Conservation (phyloP, 2,329 filamentous ascomycete genomes). For the Xylaria sp. region DNA sequence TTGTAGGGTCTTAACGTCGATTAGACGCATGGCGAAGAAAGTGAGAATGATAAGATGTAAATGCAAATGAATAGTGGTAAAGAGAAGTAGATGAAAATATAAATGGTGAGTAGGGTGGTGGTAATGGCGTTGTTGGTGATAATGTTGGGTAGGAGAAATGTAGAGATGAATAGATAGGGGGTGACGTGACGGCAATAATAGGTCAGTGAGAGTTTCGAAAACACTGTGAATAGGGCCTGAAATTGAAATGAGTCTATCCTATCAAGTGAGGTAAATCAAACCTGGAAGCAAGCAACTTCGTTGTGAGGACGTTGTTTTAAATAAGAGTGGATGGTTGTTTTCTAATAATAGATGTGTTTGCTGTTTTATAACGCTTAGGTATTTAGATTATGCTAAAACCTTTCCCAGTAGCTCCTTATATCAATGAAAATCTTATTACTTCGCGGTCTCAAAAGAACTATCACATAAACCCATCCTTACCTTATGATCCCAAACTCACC, state of each 20-base stretch:
- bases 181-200: neutral
- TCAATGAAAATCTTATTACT: too few species aligned
- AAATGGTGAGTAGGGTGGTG: neutral
- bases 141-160: too few species aligned
- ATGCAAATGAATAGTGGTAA: neutral
- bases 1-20: conserved; percentile 51
- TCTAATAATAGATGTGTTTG: too few species aligned
- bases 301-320: too few species aligned
- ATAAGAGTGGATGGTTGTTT: too few species aligned
- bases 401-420: too few species aligned
- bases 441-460: neutral
- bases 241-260: too few species aligned
- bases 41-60: neutral
- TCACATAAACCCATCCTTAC: neutral
- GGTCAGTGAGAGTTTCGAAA: too few species aligned
- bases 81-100: neutral
- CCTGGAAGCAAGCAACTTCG: neutral
- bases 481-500: neutral
- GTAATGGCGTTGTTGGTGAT: too few species aligned
- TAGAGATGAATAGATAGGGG: neutral
- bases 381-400: too few species aligned
- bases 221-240: too few species aligned
- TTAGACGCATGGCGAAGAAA: conserved; percentile 50
- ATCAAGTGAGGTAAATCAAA: neutral
- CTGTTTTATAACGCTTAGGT: too few species aligned